These are phyloP conservation scores for Camellia granthamiana DNA, from an alignment of 148 eudicot genomes.

Conservation along the genomic window DNA sequence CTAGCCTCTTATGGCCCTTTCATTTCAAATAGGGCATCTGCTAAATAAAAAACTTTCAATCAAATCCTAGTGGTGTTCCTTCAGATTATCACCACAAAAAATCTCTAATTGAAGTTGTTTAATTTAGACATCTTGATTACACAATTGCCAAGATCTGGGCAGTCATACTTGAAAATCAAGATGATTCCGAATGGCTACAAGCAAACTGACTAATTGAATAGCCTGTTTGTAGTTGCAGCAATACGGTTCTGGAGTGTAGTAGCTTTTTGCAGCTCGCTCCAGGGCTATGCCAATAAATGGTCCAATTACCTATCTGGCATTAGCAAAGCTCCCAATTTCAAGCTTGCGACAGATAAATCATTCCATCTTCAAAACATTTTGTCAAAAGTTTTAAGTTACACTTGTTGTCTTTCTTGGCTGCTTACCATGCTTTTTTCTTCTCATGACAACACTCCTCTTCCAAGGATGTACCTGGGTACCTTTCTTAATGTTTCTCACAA, in stretches of 20 bases:
- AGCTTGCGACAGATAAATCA: neutral
- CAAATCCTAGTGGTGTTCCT: too few species aligned
- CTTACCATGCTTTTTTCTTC: slow-evolving; percentile 7
- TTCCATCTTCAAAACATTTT: neutral
- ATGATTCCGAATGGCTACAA: neutral
- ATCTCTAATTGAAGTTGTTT: too few species aligned
- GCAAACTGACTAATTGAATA: neutral
- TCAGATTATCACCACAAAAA: too few species aligned
- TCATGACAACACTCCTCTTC: slow-evolving; percentile 2
- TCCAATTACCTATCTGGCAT: neutral
- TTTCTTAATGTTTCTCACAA: slow-evolving; percentile 24
- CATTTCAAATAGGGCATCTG: too few species aligned
- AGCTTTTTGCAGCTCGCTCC: neutral
- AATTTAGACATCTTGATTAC: too few species aligned
- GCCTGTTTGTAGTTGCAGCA: neutral
- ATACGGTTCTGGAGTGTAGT: neutral
- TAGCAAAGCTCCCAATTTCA: neutral
- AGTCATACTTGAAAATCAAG: neutral
- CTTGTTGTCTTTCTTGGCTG: neutral
- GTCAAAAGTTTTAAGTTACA: neutral
- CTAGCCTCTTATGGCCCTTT: too few species aligned
- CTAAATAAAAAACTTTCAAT: too few species aligned
- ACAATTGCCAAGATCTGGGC: too few species aligned
- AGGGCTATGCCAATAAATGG: neutral
- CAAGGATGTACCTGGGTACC: slow-evolving; percentile 12